phyloP scores from a whole-genome alignment of 345 rosid genomes.

The Ailanthus altissimus region DNA sequence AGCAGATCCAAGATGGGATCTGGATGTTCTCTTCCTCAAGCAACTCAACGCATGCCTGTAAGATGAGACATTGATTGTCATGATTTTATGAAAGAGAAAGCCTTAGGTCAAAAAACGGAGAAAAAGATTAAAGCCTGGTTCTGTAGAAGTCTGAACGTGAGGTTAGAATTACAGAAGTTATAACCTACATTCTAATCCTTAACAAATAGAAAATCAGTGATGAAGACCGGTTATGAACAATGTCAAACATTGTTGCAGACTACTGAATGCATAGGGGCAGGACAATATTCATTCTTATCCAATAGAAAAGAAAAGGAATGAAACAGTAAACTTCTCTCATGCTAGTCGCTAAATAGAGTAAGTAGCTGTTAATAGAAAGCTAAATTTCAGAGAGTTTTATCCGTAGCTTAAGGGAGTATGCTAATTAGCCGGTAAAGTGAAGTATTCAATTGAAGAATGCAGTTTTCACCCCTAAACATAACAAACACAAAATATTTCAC shows the following conservation, averaged over 20 bases:
- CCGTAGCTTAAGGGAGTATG: neutral
- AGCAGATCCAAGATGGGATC: constrained; percentile 90
- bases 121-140: neutral
- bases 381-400: neutral
- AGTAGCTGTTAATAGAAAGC: neutral
- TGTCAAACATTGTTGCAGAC: no score
- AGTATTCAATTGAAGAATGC: neutral
- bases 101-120: neutral
- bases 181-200: neutral
- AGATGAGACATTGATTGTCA: neutral
- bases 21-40: constrained; percentile 74
- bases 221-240: no score
- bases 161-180: neutral
- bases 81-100: neutral
- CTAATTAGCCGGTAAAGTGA: neutral
- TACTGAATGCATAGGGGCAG: neutral
- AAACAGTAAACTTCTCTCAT: neutral
- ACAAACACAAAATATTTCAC: no score
- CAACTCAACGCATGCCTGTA: constrained; percentile 79
- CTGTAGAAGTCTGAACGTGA: neutral
- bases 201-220: no score
- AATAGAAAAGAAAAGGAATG: neutral
- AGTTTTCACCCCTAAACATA: neutral
- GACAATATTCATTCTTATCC: neutral
- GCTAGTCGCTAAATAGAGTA: neutral